Evolutionary conservation across 1,139 yeast genomes (phyloP), one percentile per base, ranked within the genome.

Genomic region (Arxiozyma heterogenica): DNA sequence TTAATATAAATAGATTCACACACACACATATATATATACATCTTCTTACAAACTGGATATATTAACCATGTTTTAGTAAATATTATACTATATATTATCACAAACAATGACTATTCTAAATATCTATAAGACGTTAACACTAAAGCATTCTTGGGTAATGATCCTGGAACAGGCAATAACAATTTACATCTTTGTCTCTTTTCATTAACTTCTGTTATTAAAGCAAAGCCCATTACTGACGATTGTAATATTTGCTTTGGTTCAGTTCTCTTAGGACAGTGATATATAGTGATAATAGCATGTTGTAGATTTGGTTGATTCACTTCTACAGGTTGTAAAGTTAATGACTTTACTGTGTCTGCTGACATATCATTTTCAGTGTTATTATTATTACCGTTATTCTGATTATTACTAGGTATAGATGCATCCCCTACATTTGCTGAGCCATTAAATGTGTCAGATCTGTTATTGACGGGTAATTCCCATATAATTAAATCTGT

Each of bases 131-230:
- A 79, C 1, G 95, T 90, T 48, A 86, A 69, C 1, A 87, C 66
- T 64, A 84, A 73, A 1, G 84, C 82, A 57, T 80, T 78, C n/a
- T 76, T 73, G 0, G 98, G 98, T 44, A 90, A 73, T 47, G 83
- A 78, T 0, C 96, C 95, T 1, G 96, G 96, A 23, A 87, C 85
- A 0, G 98, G 98, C 60, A 91, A 76, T 59, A 91, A 74, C 6
- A 93, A 77, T 64, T 84, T 84, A 58, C 89, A 68, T 60, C 80
- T 84, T n/a, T 80, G 78, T 64, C 84, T 84, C 21, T 80, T 74
- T 59, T 91, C 97, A 52, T 81, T 85, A 11, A 80, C 82, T 54
- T 79, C 84, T 9, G 83, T 79, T 20, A 70, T 60, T 39, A 73
- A 57, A 7, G 78, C 82, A 64, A 74, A 81, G 0, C 96, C 95